Evolutionary conservation across 768 basidiomycete genomes (phyloP).

Genomic region (Tylopilus sp.): DNA sequence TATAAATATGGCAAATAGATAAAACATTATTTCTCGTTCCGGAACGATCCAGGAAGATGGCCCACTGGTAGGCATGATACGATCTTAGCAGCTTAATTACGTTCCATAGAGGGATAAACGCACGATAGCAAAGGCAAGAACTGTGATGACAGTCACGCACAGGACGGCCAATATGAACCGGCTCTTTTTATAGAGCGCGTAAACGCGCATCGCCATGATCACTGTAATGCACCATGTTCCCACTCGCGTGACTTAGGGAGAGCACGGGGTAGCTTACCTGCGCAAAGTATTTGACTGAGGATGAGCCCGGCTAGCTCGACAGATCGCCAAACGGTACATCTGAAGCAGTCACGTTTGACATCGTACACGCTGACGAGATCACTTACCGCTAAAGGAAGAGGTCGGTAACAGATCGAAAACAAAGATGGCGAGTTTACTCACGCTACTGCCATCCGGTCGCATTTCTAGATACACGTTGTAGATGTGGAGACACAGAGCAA

Average conservation of each 20-base stretch:
- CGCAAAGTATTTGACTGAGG: slow-evolving; percentile 7
- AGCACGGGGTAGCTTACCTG: neutral
- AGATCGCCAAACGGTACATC: neutral
- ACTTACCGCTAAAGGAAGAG: slow-evolving; percentile 12
- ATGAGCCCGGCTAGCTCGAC: slow-evolving; percentile 2
- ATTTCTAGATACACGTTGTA: slow-evolving; percentile 35
- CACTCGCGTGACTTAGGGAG: neutral
- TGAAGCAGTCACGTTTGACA: neutral
- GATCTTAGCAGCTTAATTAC: neutral
- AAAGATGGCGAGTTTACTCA: neutral
- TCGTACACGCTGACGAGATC: neutral
- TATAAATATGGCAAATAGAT: neutral
- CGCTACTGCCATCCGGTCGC: neutral
- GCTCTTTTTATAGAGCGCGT: slow-evolving; percentile 15
- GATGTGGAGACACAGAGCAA: slow-evolving; percentile 37
- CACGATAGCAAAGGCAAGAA: slow-evolving; percentile 6
- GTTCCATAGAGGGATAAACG: neutral
- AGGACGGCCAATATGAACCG: slow-evolving; percentile 4
- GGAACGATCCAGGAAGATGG: neutral
- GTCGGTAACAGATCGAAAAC: neutral
- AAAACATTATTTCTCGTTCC: too few relatives aligned
- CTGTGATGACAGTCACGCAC: neutral
- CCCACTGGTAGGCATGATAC: slow-evolving; percentile 5
- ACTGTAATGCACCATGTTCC: neutral
- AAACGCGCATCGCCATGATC: slow-evolving; percentile 21